These are phyloP conservation scores for bread wheat (Triticum aestivum) DNA, from an alignment of 176 grass and related monocot species.

Conservation along the genomic window DNA sequence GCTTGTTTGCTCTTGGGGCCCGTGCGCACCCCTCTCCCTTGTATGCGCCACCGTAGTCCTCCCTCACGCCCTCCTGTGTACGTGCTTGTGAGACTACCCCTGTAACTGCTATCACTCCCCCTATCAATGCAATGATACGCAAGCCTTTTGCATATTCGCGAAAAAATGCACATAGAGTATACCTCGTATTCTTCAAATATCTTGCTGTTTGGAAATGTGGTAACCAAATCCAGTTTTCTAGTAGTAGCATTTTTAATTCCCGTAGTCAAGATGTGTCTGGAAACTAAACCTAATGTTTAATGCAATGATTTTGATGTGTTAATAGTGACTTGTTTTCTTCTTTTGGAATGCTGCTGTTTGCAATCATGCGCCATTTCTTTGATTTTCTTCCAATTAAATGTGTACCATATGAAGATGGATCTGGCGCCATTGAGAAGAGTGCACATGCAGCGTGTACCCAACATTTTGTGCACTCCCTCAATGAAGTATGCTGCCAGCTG, in stretches of 20 bases:
- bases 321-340: background rate
- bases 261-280: background rate
- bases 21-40: no score
- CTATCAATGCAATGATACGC: no score
- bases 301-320: background rate
- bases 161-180: background rate
- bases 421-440: background rate
- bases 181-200: background rate
- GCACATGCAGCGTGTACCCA: background rate
- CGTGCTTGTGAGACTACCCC: no score
- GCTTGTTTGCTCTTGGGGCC: no score
- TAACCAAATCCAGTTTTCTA: background rate
- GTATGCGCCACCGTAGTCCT: no score
- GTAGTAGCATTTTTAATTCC: background rate
- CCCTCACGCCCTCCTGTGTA: no score
- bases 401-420: background rate
- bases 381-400: background rate
- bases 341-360: background rate
- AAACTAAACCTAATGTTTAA: background rate
- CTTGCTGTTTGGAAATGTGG: background rate
- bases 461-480: constrained; percentile 12
- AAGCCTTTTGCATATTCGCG: no score
- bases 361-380: background rate
- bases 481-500: background rate
- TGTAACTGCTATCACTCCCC: no score